Percentiles rank a stretch among this genome's conserved stretches.
phyloP scores from a whole-genome alignment of 805 yeast genomes.

The Wickerhamiella cacticola region DNA sequence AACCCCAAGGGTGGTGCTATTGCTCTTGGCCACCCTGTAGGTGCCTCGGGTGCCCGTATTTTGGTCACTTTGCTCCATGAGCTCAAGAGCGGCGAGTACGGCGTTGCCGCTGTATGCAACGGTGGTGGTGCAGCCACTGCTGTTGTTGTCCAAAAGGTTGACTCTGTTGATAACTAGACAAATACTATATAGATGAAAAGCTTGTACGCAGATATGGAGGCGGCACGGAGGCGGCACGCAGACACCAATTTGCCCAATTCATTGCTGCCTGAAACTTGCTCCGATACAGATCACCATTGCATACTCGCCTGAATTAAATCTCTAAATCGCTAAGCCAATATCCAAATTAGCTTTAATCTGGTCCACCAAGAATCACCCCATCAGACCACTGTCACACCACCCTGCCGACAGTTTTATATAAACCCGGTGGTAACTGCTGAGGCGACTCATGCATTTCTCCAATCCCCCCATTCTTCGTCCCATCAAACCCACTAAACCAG shows the following conservation, averaged over 20 bases:
- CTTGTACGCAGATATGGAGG: not conserved
- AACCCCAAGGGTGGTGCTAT: constrained; percentile 92
- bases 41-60: constrained; percentile 87
- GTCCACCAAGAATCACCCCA: not conserved
- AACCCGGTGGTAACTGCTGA: not conserved
- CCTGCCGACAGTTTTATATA: not conserved
- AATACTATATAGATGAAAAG: too few relatives aligned
- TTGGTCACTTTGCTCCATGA: constrained; percentile 40
- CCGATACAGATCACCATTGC: too few relatives aligned
- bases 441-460: not conserved
- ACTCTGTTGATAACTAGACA: not conserved
- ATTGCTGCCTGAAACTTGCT: too few relatives aligned
- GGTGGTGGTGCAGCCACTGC: constrained; percentile 98
- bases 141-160: constrained; percentile 57
- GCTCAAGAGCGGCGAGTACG: constrained; percentile 60
- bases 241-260: too few relatives aligned
- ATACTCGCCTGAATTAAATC: not conserved
- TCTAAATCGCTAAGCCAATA: not conserved
- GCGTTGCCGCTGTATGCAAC: constrained; percentile 90
- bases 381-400: constrained; percentile 2
- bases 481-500: not conserved
- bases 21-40: constrained; percentile 87
- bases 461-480: not conserved
- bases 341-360: too few relatives aligned
- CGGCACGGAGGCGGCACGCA: too few relatives aligned